Evolutionary conservation across 1,284 basidiomycete species (phyloP), one percentile per base, ranked within the genome.

Genomic region (Marasmius fiardii): DNA sequence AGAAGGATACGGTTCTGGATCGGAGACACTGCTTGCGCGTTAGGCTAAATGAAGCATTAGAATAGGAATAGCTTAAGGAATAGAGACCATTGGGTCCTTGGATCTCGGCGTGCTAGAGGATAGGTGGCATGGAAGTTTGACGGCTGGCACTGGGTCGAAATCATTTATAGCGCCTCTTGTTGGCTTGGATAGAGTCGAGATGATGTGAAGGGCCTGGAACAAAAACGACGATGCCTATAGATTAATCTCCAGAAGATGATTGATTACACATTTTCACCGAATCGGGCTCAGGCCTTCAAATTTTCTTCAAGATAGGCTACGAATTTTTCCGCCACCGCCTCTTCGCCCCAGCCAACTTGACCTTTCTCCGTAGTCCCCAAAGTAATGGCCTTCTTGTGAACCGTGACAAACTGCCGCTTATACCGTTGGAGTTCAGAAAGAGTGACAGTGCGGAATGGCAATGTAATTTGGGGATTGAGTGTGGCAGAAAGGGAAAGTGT

Each of bases 371-470:
- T 86, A n/a, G 88, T 87, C 18, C 90, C 90, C 4, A 90, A 80
- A 7, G 86, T 90, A 59, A 93, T 87, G n/a, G 90, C 91, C 63
- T 92, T 92, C 65, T 89, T 92, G 68, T 95, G 92, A 37, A 90
- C 80, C 1, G 82, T 83, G 34, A 95, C 88, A 66, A 95, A 97
- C 66, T 95, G 92, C 47, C 94, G 79, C 68, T 95, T 96, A 51
- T 89, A 74, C 24, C 94, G 77, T 67, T 95, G 92, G 53, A 96
- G 75, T 71, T 95, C 92, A 0, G 91, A 86, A 20, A 95, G 77
- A 18, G 92, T 92, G 23, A 95, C 66, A 51, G 76, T 78, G 14
- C 90, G 86, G 20, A 79, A 64, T 1, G 91, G 91, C 8, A 95
- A 79, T 2, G 68, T 75, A 48, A 92, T 71, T 41, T 64, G 67